These are phyloP conservation scores for Emydomyces testavorans DNA, from an alignment of 2,329 filamentous ascomycete genomes.

Conservation along the genomic window DNA sequence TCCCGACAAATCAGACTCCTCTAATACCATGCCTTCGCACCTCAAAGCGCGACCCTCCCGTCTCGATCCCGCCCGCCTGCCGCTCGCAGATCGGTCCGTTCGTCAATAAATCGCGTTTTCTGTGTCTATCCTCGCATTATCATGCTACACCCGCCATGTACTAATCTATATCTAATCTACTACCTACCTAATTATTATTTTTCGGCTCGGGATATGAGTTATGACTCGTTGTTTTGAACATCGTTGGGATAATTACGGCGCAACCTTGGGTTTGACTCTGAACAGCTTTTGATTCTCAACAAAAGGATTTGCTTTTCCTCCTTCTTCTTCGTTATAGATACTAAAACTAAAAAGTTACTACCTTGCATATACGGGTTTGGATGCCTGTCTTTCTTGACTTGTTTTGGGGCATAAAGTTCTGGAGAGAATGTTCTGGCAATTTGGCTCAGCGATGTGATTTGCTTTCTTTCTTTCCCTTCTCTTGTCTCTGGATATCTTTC, in stretches of 20 bases:
- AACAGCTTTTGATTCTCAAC: too few species aligned
- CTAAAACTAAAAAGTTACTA: neutral
- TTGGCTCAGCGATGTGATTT: neutral
- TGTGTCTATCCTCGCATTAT: neutral
- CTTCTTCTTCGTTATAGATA: too few species aligned
- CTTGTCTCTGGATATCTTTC: neutral
- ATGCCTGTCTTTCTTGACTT: neutral
- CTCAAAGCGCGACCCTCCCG: neutral
- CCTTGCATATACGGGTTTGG: conserved; percentile 3
- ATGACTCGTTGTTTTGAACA: neutral
- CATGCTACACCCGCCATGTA: neutral
- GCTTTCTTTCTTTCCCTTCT: neutral
- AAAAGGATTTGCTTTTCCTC: too few species aligned
- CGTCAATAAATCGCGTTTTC: neutral
- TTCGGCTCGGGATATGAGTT: neutral
- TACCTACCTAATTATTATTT: too few species aligned
- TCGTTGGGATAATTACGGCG: neutral
- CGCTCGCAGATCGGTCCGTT: neutral
- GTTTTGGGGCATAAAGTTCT: neutral
- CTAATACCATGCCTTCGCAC: neutral
- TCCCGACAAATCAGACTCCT: conserved; percentile 5
- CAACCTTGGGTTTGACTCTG: neutral
- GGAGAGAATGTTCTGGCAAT: neutral
- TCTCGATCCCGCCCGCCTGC: neutral
- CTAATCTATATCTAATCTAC: neutral